Percentiles rank a stretch among this genome's conserved stretches.
Conservation (phyloP, 305 asterid species). For the Fraxinus ornus region DNA sequence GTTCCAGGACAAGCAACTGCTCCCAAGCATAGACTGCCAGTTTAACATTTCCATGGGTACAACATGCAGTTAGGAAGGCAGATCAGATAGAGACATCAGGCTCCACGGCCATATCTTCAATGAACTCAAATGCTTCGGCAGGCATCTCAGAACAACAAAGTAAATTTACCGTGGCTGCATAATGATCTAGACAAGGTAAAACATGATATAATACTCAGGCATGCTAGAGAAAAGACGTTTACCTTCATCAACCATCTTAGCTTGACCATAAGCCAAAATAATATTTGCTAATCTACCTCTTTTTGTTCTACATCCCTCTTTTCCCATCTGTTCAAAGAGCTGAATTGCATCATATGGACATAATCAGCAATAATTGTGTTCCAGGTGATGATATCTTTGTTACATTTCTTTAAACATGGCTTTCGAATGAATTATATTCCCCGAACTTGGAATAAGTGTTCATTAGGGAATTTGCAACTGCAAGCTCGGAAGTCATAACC, state of each 20-base stretch:
- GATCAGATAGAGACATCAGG: slow-evolving; percentile 57
- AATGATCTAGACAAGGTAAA: slow-evolving; percentile 60
- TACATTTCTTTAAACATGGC: slow-evolving; percentile 52
- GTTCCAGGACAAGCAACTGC: slow-evolving; percentile 61
- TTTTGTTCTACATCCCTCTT: slow-evolving; percentile 43
- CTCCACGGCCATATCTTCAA: slow-evolving; percentile 42
- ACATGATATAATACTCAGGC: slow-evolving; percentile 43
- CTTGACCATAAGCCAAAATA: slow-evolving; percentile 64
- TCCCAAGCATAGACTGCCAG: slow-evolving; percentile 69
- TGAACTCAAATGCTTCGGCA: slow-evolving; percentile 58
- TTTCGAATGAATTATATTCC: slow-evolving; percentile 48
- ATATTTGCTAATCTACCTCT: slow-evolving; percentile 67
- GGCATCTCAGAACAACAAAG: slow-evolving; percentile 68
- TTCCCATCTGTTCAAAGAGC: slow-evolving; percentile 58
- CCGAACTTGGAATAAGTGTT: slow-evolving; percentile 65
- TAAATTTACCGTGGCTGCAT: slow-evolving; percentile 60
- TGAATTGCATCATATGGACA: slow-evolving; percentile 46
- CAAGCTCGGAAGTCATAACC: slow-evolving; percentile 52
- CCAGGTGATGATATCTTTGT: slow-evolving; percentile 71
- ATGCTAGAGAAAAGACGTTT: slow-evolving; percentile 39
- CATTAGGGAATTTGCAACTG: slow-evolving; percentile 54
- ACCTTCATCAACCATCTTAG: slow-evolving; percentile 62
- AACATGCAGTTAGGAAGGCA: slow-evolving; percentile 62
- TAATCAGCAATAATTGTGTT: slow-evolving; percentile 62
- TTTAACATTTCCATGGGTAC: slow-evolving; percentile 51